Conservation (phyloP, 2,329 filamentous ascomycete species). For the Colletotrichum cuscutae region DNA sequence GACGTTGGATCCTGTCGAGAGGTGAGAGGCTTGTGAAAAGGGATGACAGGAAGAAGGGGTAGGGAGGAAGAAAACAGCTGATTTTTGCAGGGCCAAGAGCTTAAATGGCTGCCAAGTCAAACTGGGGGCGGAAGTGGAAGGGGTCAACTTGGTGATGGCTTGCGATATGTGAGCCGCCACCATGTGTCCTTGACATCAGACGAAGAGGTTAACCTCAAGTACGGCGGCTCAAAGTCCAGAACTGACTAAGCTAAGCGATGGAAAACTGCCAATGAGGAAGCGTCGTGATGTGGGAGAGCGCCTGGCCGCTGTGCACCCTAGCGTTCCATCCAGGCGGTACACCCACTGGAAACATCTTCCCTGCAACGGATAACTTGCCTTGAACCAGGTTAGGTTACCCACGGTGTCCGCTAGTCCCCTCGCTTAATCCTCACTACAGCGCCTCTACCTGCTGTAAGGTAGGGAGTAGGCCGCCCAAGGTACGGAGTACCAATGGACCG, state of each 20-base stretch:
- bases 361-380: neutral
- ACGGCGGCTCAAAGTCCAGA: neutral
- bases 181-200: neutral
- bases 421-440: neutral
- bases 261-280: neutral
- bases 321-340: conserved; percentile 24
- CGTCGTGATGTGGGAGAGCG: conserved; percentile 11
- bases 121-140: neutral
- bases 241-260: neutral
- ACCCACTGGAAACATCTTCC: conserved; percentile 9
- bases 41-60: conserved; percentile 12
- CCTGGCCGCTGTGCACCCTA: neutral
- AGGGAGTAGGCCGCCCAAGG: neutral
- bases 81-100: conserved; percentile 34
- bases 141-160: neutral
- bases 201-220: neutral
- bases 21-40: conserved; percentile 5
- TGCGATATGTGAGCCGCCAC: neutral
- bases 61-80: conserved; percentile 22
- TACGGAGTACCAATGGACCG: neutral
- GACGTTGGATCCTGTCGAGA: neutral
- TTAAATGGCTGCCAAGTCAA: conserved; percentile 33
- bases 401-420: neutral
- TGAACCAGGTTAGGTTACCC: neutral
- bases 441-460: neutral